phyloP scores from a whole-genome alignment of 2,329 filamentous ascomycete species.

The Xylaria sp. region DNA sequence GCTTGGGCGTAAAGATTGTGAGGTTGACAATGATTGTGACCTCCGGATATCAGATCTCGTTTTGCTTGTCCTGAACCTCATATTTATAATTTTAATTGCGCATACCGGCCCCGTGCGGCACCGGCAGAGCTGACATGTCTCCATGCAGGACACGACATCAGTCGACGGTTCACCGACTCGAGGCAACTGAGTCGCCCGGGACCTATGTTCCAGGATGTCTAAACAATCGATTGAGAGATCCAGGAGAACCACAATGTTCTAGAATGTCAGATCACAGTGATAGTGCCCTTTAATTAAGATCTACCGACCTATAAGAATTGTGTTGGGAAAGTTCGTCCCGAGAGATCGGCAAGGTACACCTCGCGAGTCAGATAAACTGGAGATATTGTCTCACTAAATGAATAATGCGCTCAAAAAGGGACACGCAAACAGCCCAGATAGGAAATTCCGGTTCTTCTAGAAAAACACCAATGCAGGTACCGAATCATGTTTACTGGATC shows the following conservation, averaged over 20 bases:
- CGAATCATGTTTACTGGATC: constrained; percentile 33
- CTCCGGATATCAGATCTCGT: background rate
- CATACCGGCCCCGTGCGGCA: background rate
- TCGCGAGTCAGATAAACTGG: constrained; percentile 29
- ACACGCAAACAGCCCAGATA: background rate
- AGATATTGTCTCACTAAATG: constrained; percentile 5
- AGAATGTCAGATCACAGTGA: constrained; percentile 11
- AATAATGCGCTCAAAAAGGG: constrained; percentile 17
- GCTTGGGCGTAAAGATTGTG: constrained; percentile 22
- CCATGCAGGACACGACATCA: background rate
- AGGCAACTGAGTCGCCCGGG: background rate
- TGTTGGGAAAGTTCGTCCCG: background rate
- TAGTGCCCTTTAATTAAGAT: constrained; percentile 2
- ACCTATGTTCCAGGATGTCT: background rate
- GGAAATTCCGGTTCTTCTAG: constrained; percentile 5
- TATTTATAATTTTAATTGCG: constrained; percentile 30
- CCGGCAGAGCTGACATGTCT: background rate
- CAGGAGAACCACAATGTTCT: background rate
- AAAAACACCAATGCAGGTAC: constrained; percentile 28
- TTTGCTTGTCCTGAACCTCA: background rate
- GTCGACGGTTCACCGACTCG: background rate
- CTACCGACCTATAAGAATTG: background rate
- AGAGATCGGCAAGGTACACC: background rate
- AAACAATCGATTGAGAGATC: background rate
- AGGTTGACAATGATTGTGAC: constrained; percentile 21